phyloP scores from a whole-genome alignment of 352 stramenopile genomes.

The Phytopythium helicoides region DNA sequence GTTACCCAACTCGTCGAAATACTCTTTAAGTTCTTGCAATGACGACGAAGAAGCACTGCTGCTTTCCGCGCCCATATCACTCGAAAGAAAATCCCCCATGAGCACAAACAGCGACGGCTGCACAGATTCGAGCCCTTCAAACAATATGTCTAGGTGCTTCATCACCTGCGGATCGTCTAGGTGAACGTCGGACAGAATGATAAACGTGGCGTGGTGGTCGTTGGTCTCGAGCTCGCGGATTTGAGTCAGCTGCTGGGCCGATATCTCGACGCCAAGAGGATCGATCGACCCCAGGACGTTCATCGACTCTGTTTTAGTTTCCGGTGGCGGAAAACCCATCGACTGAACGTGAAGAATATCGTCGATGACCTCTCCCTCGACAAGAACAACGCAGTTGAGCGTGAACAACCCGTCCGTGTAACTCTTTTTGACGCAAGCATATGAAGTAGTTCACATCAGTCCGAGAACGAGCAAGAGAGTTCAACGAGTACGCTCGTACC shows the following conservation, averaged over 20 bases:
- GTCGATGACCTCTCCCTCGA: conserved; percentile 93
- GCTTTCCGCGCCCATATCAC: conserved; percentile 47
- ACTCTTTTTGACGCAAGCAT: conserved; percentile 19
- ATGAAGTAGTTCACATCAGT: neutral
- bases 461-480: neutral
- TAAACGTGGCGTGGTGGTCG: conserved; percentile 89
- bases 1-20: conserved; percentile 87
- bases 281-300: conserved; percentile 76
- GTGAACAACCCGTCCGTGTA: conserved; percentile 90
- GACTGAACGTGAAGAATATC: conserved; percentile 90
- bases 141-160: conserved; percentile 86
- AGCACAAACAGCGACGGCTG: conserved; percentile 88
- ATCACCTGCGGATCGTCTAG: conserved; percentile 91
- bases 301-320: conserved; percentile 77
- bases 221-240: conserved; percentile 77
- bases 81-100: conserved; percentile 93
- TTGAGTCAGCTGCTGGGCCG: conserved; percentile 70
- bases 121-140: conserved; percentile 83
- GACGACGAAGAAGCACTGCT: conserved; percentile 60
- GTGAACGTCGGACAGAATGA: conserved; percentile 93
- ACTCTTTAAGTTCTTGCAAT: conserved; percentile 81
- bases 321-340: conserved; percentile 89
- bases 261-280: conserved; percentile 80
- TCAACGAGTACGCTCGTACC: conserved; percentile 14
- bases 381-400: conserved; percentile 91